phyloP scores from a whole-genome alignment of 2,329 filamentous ascomycete genomes.

The Cladosporium sphaerospermum region DNA sequence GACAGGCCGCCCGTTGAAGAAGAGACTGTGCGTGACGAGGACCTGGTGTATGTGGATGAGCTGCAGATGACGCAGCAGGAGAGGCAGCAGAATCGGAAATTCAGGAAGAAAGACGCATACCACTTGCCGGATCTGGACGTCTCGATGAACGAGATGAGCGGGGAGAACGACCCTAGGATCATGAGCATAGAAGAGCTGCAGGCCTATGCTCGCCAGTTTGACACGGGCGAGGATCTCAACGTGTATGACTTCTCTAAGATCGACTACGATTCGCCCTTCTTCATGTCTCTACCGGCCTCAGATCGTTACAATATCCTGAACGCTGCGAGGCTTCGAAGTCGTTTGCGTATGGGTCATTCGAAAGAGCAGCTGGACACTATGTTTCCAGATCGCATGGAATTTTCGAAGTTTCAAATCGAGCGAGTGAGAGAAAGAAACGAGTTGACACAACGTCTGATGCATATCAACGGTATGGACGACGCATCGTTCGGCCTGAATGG shows the following conservation, averaged over 20 bases:
- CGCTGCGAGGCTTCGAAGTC: slow-evolving; percentile 78
- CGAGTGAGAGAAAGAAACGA: slow-evolving; percentile 88
- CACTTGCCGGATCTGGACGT: slow-evolving; percentile 81
- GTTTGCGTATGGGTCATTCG: slow-evolving; percentile 89
- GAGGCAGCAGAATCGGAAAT: slow-evolving; percentile 65
- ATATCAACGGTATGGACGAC: slow-evolving; percentile 75
- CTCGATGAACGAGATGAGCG: slow-evolving; percentile 77
- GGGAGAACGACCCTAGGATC: slow-evolving; percentile 84
- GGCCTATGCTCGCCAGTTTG: slow-evolving; percentile 87
- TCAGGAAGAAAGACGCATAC: slow-evolving; percentile 89
- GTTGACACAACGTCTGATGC: slow-evolving; percentile 89
- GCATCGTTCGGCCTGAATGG: slow-evolving; percentile 53
- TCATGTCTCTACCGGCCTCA: slow-evolving; percentile 78
- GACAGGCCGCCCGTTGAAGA: slow-evolving; percentile 34
- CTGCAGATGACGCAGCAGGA: slow-evolving; percentile 73
- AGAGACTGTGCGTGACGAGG: slow-evolving; percentile 62
- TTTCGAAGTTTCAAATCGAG: slow-evolving; percentile 94
- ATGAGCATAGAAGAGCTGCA: slow-evolving; percentile 95
- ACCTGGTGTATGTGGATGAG: slow-evolving; percentile 89
- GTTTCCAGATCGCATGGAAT: slow-evolving; percentile 97
- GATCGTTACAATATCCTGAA: slow-evolving; percentile 98
- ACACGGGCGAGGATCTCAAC: slow-evolving; percentile 81
- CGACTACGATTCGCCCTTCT: slow-evolving; percentile 94
- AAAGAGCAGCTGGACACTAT: slow-evolving; percentile 94
- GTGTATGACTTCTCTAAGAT: slow-evolving; percentile 96